phyloP scores from a whole-genome alignment of 1,139 yeast species.

The Williopsis jadinii region DNA sequence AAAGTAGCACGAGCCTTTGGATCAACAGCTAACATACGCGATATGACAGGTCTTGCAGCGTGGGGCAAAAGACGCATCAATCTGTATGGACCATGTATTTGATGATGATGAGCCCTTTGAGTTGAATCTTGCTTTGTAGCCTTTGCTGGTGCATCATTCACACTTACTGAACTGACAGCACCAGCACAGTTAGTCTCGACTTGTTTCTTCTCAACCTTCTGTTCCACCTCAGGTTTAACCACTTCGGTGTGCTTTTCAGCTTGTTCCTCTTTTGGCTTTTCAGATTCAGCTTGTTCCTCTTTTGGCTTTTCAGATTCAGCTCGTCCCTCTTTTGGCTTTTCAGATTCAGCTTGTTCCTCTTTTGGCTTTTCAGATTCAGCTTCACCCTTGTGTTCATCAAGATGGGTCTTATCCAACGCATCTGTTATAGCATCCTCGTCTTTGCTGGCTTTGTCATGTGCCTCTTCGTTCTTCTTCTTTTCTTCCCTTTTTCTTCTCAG shows the following conservation, averaged over 20 bases:
- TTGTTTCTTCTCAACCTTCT: background rate
- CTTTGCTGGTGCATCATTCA: background rate
- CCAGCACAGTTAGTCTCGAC: background rate
- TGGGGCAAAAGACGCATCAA: constrained; percentile 81
- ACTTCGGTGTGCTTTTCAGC: background rate
- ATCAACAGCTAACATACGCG: constrained; percentile 64
- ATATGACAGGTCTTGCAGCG: constrained; percentile 73
- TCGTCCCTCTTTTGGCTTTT: background rate
- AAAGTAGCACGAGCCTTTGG: constrained; percentile 64
- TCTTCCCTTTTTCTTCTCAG: constrained; percentile 31
- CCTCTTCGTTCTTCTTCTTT: constrained; percentile 17
- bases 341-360: too few relatives aligned
- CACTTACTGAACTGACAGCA: background rate
- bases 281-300: background rate
- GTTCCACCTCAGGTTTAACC: background rate
- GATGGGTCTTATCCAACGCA: constrained; percentile 12
- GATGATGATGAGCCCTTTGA: constrained; percentile 1
- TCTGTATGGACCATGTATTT: constrained; percentile 73
- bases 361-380: background rate
- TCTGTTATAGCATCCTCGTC: constrained; percentile 10
- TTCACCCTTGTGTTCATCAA: constrained; percentile 6
- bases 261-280: background rate
- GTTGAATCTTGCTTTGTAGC: background rate
- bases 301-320: background rate
- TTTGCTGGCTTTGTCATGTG: constrained; percentile 8